phyloP scores from a whole-genome alignment of 768 basidiomycete species.

The Pisolithus tinctorius region DNA sequence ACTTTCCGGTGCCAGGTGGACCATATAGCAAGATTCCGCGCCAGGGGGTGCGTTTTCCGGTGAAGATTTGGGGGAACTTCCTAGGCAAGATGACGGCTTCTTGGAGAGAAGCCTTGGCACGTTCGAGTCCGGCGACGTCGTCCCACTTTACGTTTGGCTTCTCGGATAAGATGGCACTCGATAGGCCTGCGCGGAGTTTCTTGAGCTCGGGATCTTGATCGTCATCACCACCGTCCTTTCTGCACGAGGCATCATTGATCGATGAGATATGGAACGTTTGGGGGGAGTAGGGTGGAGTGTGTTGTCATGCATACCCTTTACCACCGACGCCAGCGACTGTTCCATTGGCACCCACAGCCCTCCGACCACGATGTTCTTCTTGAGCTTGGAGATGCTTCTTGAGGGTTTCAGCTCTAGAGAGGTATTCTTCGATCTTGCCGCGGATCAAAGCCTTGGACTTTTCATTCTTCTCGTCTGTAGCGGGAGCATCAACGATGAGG shows the following conservation, averaged over 20 bases:
- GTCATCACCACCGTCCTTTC: slow-evolving; percentile 47
- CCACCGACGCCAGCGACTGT: slow-evolving; percentile 33
- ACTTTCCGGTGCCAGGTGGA: slow-evolving; percentile 97
- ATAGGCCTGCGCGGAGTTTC: slow-evolving; percentile 88
- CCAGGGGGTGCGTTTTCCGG: slow-evolving; percentile 98
- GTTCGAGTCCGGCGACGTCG: slow-evolving; percentile 94
- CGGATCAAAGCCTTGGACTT: slow-evolving; percentile 83
- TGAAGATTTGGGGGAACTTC: slow-evolving; percentile 98
- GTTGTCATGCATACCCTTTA: slow-evolving; percentile 36
- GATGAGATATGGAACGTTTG: not conserved
- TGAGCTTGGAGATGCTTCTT: slow-evolving; percentile 70
- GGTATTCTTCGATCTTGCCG: slow-evolving; percentile 85
- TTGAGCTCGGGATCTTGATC: slow-evolving; percentile 89
- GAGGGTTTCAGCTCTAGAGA: slow-evolving; percentile 84
- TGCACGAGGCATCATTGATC: slow-evolving; percentile 2
- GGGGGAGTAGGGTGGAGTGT: not conserved
- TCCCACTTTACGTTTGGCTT: slow-evolving; percentile 98
- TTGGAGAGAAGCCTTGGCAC: slow-evolving; percentile 91
- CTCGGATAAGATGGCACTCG: slow-evolving; percentile 85
- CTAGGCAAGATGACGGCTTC: slow-evolving; percentile 99
- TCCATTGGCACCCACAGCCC: slow-evolving; percentile 44
- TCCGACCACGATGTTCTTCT: slow-evolving; percentile 51
- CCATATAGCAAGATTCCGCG: slow-evolving; percentile 93
- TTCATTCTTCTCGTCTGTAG: slow-evolving; percentile 80
- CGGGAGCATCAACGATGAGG: not conserved